phyloP scores from a whole-genome alignment of 345 rosid species.

The Camelina neglecta region DNA sequence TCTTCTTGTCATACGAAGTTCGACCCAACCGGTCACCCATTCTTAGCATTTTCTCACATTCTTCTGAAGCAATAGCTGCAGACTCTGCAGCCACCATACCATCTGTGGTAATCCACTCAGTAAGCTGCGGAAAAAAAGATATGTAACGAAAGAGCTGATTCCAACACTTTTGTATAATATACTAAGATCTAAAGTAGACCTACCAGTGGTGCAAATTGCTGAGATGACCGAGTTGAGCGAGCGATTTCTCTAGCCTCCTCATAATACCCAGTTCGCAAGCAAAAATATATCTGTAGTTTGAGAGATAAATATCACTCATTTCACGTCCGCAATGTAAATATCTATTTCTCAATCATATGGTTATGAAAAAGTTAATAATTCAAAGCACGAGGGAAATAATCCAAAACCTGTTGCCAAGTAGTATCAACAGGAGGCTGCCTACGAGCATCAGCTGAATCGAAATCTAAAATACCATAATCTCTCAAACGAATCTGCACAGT shows the following conservation, averaged over 20 bases:
- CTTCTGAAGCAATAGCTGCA: constrained; percentile 91
- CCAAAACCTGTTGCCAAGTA: constrained; percentile 96
- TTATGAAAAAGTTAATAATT: constrained; percentile 1
- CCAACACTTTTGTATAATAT: constrained; percentile 21
- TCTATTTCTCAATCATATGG: constrained; percentile 15
- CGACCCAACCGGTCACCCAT: constrained; percentile 94
- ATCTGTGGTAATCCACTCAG: constrained; percentile 90
- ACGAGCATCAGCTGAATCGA: constrained; percentile 81
- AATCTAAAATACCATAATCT: constrained; percentile 93
- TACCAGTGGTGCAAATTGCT: constrained; percentile 95
- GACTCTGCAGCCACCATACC: constrained; percentile 78
- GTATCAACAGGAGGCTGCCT: constrained; percentile 99
- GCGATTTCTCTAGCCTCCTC: constrained; percentile 91
- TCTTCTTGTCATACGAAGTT: constrained; percentile 93
- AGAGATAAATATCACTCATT: constrained; percentile 21
- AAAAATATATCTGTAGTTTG: constrained; percentile 78
- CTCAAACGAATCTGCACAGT: constrained; percentile 80
- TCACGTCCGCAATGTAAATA: constrained; percentile 3
- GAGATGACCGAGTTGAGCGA: constrained; percentile 77
- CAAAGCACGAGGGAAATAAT: constrained; percentile 27
- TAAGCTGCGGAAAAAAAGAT: constrained; percentile 65
- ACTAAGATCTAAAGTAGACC: constrained; percentile 34
- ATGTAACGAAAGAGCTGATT: constrained; percentile 29
- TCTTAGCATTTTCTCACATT: constrained; percentile 94
- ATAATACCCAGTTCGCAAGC: constrained; percentile 95